A percentile compares a stretch with the other conserved stretches of the same genome.
phyloP scores from a whole-genome alignment of 371 early-diverging fungal species.

The Nematocida minor region DNA sequence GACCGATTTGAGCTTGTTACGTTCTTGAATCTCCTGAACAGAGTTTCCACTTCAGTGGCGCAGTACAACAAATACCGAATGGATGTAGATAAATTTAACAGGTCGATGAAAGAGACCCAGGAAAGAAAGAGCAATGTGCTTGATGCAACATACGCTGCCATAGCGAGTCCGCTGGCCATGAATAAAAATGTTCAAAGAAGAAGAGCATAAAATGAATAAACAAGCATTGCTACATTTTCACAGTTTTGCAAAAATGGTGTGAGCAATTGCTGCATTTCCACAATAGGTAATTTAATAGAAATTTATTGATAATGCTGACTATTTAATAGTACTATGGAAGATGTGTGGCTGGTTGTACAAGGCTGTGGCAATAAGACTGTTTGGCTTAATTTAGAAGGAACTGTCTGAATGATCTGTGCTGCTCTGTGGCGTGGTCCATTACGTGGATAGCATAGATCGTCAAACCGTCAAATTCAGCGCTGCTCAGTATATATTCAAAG shows the following conservation, averaged over 20 bases:
- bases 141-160: neutral
- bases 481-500: neutral
- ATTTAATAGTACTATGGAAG: too few relatives aligned
- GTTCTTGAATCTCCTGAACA: constrained; percentile 31
- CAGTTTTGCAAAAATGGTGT: too few relatives aligned
- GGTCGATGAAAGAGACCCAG: neutral
- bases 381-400: neutral
- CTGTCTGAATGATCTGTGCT: neutral
- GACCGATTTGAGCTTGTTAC: neutral
- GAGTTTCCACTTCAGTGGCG: neutral
- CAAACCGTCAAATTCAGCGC: neutral
- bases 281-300: too few relatives aligned
- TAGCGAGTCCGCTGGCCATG: neutral
- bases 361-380: too few relatives aligned
- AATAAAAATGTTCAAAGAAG: neutral
- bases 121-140: neutral
- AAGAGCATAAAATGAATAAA: neutral
- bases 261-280: too few relatives aligned
- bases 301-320: neutral
- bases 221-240: too few relatives aligned
- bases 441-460: neutral
- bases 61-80: constrained; percentile 12
- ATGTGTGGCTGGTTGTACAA: too few relatives aligned
- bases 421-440: neutral
- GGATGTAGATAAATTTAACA: neutral